phyloP scores from a whole-genome alignment of 2,329 filamentous ascomycete genomes.

The Torrubiellomyces zombiae region DNA sequence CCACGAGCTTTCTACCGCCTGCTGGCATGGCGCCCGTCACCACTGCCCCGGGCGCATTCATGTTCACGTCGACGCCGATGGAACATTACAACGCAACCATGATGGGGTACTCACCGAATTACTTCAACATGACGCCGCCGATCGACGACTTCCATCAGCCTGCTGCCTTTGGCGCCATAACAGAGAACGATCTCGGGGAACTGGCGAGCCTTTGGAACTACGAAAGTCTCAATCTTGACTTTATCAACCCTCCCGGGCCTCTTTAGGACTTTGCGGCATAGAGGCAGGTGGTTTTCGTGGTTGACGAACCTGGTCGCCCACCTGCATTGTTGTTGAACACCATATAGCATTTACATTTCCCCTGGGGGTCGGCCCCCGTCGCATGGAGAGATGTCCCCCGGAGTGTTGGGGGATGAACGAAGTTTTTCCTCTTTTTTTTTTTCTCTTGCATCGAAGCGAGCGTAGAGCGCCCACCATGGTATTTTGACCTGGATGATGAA shows the following conservation, averaged over 20 bases:
- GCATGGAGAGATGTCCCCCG: too few relatives aligned
- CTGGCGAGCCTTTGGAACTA: conserved; percentile 18
- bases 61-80: conserved; percentile 2
- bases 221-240: conserved; percentile 15
- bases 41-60: not conserved
- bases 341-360: too few relatives aligned
- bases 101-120: conserved; percentile 1
- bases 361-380: too few relatives aligned
- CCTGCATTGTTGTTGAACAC: too few relatives aligned
- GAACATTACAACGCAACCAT: conserved; percentile 1
- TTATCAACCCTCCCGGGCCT: conserved; percentile 8
- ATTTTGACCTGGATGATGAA: too few relatives aligned
- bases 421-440: too few relatives aligned
- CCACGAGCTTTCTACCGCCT: conserved; percentile 1
- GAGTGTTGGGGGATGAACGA: too few relatives aligned
- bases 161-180: conserved; percentile 11
- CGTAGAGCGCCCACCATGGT: too few relatives aligned
- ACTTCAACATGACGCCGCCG: conserved; percentile 5
- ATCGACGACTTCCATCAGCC: conserved; percentile 4
- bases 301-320: not conserved
- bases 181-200: conserved; percentile 17
- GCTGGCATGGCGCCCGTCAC: not conserved
- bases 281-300: not conserved
- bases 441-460: too few relatives aligned
- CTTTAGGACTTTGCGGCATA: not conserved